Percentiles rank a stretch among this genome's conserved stretches.
Conservation (phyloP, 352 stramenopile species). For the Hyaloperonospora arabidopsidis region DNA sequence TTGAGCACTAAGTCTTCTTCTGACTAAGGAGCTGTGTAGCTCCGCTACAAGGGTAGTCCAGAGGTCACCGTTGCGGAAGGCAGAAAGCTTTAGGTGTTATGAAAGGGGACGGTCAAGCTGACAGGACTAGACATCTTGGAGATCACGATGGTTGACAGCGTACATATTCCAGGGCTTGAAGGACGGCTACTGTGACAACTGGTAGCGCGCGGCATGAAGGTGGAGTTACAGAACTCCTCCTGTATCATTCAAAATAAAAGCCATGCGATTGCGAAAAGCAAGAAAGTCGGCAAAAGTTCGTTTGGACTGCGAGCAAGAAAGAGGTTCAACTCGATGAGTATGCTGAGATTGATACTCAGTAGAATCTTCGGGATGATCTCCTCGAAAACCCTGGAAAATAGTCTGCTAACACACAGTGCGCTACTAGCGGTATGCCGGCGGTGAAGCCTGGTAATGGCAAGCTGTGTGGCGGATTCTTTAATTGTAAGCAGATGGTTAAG, state of each 20-base stretch:
- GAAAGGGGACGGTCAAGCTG: neutral
- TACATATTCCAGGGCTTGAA: neutral
- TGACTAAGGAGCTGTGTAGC: no score
- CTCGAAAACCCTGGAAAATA: neutral
- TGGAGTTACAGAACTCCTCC: neutral
- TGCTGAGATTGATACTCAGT: neutral
- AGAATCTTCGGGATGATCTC: neutral
- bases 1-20: no score
- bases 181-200: neutral
- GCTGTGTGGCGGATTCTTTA: conserved; percentile 1
- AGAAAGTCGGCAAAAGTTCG: neutral
- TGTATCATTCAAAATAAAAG: neutral
- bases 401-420: neutral
- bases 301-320: neutral
- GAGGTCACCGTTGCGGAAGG: neutral
- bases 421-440: neutral
- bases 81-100: neutral
- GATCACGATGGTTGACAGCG: neutral
- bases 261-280: neutral
- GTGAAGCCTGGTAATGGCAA: neutral
- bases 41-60: no score
- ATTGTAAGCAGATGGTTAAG: neutral
- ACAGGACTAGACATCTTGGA: neutral
- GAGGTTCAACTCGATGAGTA: neutral
- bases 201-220: neutral